These are phyloP conservation scores for Gypsophila paniculata DNA, from an alignment of 179 eudicot genomes.

Conservation along the genomic window DNA sequence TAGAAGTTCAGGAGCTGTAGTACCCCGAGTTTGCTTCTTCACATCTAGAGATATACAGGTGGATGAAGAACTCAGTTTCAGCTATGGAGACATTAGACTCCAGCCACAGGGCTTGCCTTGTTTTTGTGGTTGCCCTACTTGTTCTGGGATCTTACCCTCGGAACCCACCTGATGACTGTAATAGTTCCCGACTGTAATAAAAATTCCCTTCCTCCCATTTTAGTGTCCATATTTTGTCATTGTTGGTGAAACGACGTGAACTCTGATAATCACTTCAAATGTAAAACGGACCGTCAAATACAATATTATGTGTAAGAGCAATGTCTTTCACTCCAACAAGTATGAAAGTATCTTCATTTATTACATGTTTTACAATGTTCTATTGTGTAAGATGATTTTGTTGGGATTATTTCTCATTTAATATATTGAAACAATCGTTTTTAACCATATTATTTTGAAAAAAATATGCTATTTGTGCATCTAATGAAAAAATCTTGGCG, in stretches of 20 bases:
- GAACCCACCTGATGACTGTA: conserved; percentile 45
- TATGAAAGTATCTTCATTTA: background rate
- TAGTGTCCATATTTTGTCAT: too few species aligned
- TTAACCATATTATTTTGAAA: too few species aligned
- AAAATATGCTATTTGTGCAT: too few species aligned
- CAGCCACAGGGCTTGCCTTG: conserved; percentile 52
- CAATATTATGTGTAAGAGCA: too few species aligned
- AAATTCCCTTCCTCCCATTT: background rate
- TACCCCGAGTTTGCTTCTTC: conserved; percentile 77
- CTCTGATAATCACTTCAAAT: background rate
- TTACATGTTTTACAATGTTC: background rate
- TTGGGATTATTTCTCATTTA: too few species aligned
- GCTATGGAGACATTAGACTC: conserved; percentile 65
- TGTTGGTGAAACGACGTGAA: too few species aligned
- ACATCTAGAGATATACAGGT: conserved; percentile 56
- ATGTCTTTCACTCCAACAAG: background rate
- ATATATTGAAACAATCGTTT: too few species aligned
- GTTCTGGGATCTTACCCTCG: conserved; percentile 72
- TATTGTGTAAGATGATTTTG: too few species aligned
- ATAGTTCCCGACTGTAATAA: background rate
- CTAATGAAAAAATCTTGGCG: too few species aligned
- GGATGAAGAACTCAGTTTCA: conserved; percentile 72
- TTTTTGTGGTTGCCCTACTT: conserved; percentile 61
- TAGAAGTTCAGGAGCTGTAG: conserved; percentile 61
- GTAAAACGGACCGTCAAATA: too few species aligned